A percentile compares a stretch with the other conserved stretches of the same genome.
Evolutionary conservation across 140 eudicot species (phyloP).

Genomic region (Ambrosia hybrid): DNA sequence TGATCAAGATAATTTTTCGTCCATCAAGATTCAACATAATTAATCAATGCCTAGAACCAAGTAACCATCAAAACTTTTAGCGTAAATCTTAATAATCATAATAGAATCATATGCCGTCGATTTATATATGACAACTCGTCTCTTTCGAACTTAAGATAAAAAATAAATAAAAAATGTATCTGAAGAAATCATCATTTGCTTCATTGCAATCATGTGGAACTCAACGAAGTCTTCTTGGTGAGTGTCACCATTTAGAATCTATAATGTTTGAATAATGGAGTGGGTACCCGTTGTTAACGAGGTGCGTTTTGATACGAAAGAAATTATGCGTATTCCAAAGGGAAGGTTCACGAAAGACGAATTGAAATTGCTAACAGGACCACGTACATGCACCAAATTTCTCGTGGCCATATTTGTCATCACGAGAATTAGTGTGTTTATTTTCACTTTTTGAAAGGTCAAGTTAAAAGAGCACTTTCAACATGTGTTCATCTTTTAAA

Average conservation of each 20-base stretch:
- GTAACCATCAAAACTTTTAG: not conserved
- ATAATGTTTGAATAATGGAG: constrained; percentile 2
- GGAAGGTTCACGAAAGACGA: constrained; percentile 14
- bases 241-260: constrained; percentile 27
- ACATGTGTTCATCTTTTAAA: constrained; percentile 13
- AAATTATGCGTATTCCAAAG: constrained; percentile 2
- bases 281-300: not conserved
- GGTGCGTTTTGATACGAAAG: not conserved
- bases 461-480: constrained; percentile 29
- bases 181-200: not conserved
- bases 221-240: not conserved
- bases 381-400: constrained; percentile 31
- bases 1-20: not conserved
- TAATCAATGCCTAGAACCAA: not conserved
- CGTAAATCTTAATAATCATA: not conserved
- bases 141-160: no score
- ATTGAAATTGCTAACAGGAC: constrained; percentile 15
- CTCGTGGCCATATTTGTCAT: constrained; percentile 29
- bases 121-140: not conserved
- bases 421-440: constrained; percentile 25
- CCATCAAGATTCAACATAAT: not conserved
- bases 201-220: constrained; percentile 1
- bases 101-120: not conserved
- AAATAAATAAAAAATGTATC: not conserved
- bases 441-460: constrained; percentile 27